Evolutionary conservation across 2,329 filamentous ascomycete genomes (phyloP).

Genomic region (Purpureocillium takamizusanense): DNA sequence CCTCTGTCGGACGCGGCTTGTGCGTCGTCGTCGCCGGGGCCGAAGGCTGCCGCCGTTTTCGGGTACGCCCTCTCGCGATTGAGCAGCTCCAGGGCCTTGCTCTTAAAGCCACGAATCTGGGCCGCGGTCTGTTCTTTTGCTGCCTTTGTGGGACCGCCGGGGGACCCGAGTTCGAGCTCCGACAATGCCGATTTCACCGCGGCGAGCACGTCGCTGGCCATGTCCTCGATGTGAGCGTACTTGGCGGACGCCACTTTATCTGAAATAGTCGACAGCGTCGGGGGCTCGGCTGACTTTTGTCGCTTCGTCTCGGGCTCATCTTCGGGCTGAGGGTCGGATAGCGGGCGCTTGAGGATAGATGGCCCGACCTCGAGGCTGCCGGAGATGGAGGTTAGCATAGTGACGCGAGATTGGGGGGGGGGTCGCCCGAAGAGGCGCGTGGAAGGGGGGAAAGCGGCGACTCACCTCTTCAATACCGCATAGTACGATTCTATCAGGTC

Average conservation of each 20-base stretch:
- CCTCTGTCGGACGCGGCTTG: conserved; percentile 30
- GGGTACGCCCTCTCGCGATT: conserved; percentile 50
- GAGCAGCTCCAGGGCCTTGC: conserved; percentile 53
- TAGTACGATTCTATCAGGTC: conserved; percentile 28
- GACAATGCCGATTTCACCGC: conserved; percentile 38
- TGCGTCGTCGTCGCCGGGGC: conserved; percentile 29
- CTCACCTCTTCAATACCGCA: conserved; percentile 28
- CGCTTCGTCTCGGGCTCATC: conserved; percentile 51
- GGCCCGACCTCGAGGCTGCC: conserved; percentile 44
- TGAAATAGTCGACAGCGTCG: conserved; percentile 33
- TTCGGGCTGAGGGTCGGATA: conserved; percentile 32
- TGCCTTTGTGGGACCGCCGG: conserved; percentile 17
- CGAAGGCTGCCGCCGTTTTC: conserved; percentile 24
- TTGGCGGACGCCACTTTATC: conserved; percentile 42
- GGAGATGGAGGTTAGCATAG: conserved; percentile 17
- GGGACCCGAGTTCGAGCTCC: conserved; percentile 30
- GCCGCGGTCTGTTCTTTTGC: conserved; percentile 27
- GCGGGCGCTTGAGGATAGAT: conserved; percentile 44
- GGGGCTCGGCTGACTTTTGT: conserved; percentile 43
- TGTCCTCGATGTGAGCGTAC: conserved; percentile 55
- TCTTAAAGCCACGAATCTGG: conserved; percentile 48
- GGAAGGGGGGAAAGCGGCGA: conserved; percentile 4
- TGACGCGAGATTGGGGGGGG: background rate
- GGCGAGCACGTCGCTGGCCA: conserved; percentile 48
- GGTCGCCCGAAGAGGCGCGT: background rate